phyloP scores from a whole-genome alignment of 805 yeast genomes.

The Dipodascopsis uninucleata region DNA sequence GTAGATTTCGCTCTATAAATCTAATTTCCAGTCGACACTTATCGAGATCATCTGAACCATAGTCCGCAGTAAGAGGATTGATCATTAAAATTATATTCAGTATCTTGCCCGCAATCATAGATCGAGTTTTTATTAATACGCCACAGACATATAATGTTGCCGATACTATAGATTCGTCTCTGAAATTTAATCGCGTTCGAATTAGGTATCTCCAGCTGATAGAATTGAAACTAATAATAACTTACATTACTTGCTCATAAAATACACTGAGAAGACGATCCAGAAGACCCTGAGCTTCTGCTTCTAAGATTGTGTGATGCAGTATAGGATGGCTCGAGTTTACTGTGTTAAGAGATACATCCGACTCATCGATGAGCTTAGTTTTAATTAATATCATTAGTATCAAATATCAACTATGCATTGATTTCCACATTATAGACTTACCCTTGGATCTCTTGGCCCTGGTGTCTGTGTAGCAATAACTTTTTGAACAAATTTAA shows the following conservation, averaged over 20 bases:
- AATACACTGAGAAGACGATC: conserved; percentile 61
- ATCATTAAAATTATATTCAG: conserved; percentile 57
- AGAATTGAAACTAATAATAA: background rate
- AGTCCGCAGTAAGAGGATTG: conserved; percentile 38
- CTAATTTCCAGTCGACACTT: conserved; percentile 49
- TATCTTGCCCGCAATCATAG: conserved; percentile 53
- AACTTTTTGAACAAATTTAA: conserved; percentile 64
- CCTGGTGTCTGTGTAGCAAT: conserved; percentile 53
- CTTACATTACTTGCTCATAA: conserved; percentile 49
- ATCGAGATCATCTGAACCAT: conserved; percentile 15
- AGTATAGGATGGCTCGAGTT: conserved; percentile 63
- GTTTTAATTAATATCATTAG: no score
- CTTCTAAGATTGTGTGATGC: conserved; percentile 51
- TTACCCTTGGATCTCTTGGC: conserved; percentile 36
- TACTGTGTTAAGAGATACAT: conserved; percentile 50
- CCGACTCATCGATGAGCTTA: conserved; percentile 29
- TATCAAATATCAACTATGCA: background rate
- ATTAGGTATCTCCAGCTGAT: background rate
- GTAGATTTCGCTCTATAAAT: conserved; percentile 58
- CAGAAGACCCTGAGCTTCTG: conserved; percentile 66
- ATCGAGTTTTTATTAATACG: conserved; percentile 61
- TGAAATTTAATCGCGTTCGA: background rate
- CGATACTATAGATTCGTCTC: conserved; percentile 51
- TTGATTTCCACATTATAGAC: background rate
- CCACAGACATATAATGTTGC: conserved; percentile 66